phyloP scores from a whole-genome alignment of 768 basidiomycete genomes.

The Dentipellis fragilis region DNA sequence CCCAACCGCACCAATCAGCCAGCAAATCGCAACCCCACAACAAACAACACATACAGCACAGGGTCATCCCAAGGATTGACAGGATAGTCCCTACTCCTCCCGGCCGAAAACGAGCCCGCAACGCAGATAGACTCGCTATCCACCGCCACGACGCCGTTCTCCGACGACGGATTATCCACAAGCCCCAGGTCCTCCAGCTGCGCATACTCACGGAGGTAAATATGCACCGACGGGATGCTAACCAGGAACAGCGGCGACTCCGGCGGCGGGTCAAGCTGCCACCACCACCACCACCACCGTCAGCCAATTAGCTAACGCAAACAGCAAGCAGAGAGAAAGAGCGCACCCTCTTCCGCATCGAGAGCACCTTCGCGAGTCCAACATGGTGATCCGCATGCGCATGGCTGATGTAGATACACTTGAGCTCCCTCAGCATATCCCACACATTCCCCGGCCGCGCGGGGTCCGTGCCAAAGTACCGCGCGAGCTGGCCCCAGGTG shows the following conservation, averaged over 20 bases:
- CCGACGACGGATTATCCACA: slow-evolving; percentile 27
- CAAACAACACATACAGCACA: not conserved
- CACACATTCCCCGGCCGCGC: slow-evolving; percentile 31
- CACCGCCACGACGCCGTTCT: slow-evolving; percentile 40
- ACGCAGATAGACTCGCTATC: slow-evolving; percentile 17
- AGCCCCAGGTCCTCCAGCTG: slow-evolving; percentile 68
- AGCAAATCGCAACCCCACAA: not conserved
- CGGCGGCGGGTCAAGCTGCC: slow-evolving; percentile 55
- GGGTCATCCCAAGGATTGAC: not conserved
- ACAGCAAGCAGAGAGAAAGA: not conserved
- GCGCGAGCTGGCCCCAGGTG: slow-evolving; percentile 79
- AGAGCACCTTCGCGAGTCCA: slow-evolving; percentile 66
- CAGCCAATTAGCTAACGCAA: not conserved
- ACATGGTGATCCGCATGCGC: slow-evolving; percentile 90
- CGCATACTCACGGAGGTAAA: slow-evolving; percentile 64
- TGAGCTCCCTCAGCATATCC: slow-evolving; percentile 56
- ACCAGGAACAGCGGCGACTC: slow-evolving; percentile 63
- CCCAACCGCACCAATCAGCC: no score
- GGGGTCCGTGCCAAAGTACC: slow-evolving; percentile 56
- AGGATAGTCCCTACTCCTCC: not conserved
- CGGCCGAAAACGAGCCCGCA: not conserved
- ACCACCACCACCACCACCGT: not conserved
- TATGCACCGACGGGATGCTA: slow-evolving; percentile 40
- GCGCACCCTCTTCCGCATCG: slow-evolving; percentile 57
- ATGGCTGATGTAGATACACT: slow-evolving; percentile 81